Conservation (phyloP, 495 filamentous ascomycete species). For the Podospora pseudocomata region DNA sequence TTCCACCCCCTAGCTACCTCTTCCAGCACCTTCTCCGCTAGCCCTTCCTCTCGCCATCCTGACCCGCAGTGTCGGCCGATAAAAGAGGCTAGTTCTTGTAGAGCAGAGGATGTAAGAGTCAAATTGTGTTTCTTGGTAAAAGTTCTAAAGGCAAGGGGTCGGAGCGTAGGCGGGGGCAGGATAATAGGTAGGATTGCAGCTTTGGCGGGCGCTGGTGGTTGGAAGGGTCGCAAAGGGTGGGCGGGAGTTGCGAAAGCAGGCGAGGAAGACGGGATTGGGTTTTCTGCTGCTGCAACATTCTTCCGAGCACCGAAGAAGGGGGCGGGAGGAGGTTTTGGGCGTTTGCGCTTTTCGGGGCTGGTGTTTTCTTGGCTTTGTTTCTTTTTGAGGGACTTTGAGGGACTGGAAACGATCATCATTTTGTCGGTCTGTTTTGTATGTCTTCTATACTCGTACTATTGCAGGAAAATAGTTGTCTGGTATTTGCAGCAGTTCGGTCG, state of each 20-base stretch:
- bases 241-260: conserved; percentile 83
- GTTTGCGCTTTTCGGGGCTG: conserved; percentile 2
- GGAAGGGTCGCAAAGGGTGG: conserved; percentile 63
- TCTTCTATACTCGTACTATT: not conserved
- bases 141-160: conserved; percentile 89
- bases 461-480: not conserved
- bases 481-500: not conserved
- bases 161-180: conserved; percentile 78
- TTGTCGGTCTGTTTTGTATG: conserved; percentile 12
- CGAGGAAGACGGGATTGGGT: conserved; percentile 77
- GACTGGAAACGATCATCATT: conserved; percentile 32
- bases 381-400: conserved; percentile 27
- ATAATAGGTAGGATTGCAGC: conserved; percentile 82
- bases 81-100: conserved; percentile 79
- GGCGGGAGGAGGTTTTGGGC: conserved; percentile 30
- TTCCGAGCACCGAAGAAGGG: conserved; percentile 41
- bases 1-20: conserved; percentile 91
- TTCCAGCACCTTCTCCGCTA: conserved; percentile 88
- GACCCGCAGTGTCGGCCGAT: conserved; percentile 91
- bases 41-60: conserved; percentile 92
- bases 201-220: conserved; percentile 51
- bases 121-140: conserved; percentile 98
- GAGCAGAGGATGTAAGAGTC: conserved; percentile 82
- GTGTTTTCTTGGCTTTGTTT: conserved; percentile 20
- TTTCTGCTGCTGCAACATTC: conserved; percentile 27